phyloP scores from a whole-genome alignment of 768 basidiomycete genomes.

The Tremella mesenterica region DNA sequence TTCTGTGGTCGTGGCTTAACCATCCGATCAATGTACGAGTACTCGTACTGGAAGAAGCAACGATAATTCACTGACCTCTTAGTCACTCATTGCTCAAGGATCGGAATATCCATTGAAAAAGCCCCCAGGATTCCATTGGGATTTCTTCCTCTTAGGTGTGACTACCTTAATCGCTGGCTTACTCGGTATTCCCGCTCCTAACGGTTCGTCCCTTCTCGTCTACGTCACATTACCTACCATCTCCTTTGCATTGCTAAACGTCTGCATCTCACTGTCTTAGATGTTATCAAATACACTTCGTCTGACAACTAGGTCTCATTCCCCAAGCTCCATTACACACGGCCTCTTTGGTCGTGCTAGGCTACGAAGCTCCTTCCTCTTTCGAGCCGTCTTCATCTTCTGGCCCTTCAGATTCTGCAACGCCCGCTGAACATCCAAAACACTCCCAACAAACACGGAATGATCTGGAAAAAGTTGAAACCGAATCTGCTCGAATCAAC shows the following conservation, averaged over 20 bases:
- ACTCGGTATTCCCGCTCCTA: slow-evolving; percentile 42
- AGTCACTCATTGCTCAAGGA: slow-evolving; percentile 88
- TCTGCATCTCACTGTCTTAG: neutral
- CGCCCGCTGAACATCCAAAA: too few relatives aligned
- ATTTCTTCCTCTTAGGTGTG: slow-evolving; percentile 83
- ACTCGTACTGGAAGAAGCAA: too few relatives aligned
- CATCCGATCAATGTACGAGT: too few relatives aligned
- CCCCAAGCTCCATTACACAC: slow-evolving; percentile 83
- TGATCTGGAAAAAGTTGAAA: too few relatives aligned
- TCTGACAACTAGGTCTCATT: slow-evolving; percentile 42
- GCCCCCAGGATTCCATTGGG: slow-evolving; percentile 59
- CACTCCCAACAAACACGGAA: too few relatives aligned
- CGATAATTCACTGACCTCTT: slow-evolving; percentile 1
- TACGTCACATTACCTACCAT: neutral
- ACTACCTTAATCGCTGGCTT: slow-evolving; percentile 65
- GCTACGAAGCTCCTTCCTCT: slow-evolving; percentile 24
- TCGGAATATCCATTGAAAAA: slow-evolving; percentile 82
- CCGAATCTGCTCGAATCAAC: too few relatives aligned
- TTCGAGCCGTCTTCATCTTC: slow-evolving; percentile 12
- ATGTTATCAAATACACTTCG: neutral
- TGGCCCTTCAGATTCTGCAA: slow-evolving; percentile 2
- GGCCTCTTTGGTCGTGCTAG: slow-evolving; percentile 65
- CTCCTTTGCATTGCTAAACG: neutral
- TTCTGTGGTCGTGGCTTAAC: too few relatives aligned
- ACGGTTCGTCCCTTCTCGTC: too few relatives aligned